Evolutionary conservation across 305 asterid genomes (phyloP).

Genomic region (Withania somnifera): DNA sequence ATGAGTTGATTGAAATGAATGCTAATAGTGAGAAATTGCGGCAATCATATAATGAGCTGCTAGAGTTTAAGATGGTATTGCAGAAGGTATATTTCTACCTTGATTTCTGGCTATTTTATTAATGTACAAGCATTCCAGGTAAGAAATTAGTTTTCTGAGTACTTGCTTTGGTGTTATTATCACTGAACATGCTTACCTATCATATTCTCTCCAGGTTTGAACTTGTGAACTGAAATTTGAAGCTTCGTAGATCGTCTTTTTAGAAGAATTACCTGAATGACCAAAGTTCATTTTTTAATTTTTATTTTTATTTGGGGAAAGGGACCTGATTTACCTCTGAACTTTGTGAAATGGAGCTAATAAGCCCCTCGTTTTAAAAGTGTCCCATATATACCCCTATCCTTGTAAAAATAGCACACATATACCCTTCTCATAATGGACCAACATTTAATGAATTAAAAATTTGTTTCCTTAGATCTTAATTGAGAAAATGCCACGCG

Average conservation of each 20-base stretch:
- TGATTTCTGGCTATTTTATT: slow-evolving; percentile 3
- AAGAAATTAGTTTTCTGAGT: neutral
- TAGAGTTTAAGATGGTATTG: slow-evolving; percentile 95
- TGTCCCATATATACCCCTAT: too few relatives aligned
- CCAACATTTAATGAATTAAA: too few relatives aligned
- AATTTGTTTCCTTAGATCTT: too few relatives aligned
- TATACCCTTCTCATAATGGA: too few relatives aligned
- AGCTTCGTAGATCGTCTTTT: neutral
- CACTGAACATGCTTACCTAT: neutral
- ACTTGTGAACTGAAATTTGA: neutral
- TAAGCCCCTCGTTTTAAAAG: too few relatives aligned
- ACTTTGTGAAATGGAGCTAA: too few relatives aligned
- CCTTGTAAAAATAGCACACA: too few relatives aligned
- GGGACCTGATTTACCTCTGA: too few relatives aligned
- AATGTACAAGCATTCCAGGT: neutral
- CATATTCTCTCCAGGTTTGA: neutral
- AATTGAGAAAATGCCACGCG: too few relatives aligned
- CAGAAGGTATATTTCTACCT: slow-evolving; percentile 54
- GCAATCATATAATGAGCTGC: slow-evolving; percentile 83
- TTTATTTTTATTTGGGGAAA: too few relatives aligned
- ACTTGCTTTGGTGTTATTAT: neutral
- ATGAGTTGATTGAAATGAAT: slow-evolving; percentile 90
- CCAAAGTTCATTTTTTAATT: neutral
- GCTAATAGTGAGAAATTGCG: slow-evolving; percentile 80
- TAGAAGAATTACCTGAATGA: neutral